Percentiles rank a stretch among this genome's conserved stretches.
Conservation (phyloP, 441 rosid species). For the Pelargonium cotyledonis region DNA sequence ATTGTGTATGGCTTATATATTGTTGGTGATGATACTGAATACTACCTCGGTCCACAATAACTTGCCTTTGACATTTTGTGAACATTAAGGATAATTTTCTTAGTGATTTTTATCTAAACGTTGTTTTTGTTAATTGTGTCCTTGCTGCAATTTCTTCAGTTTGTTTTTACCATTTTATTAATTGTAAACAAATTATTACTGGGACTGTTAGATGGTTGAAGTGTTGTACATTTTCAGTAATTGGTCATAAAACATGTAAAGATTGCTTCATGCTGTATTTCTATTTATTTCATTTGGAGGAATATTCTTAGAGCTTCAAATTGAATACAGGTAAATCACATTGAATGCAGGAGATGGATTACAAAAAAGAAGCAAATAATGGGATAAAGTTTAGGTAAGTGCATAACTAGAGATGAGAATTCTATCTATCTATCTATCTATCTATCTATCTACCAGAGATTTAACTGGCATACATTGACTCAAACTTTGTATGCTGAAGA, state of each 20-base stretch:
- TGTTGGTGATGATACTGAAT: too few species aligned
- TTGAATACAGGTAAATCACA: slow-evolving; percentile 98
- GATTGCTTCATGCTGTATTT: slow-evolving; percentile 8
- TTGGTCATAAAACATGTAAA: neutral
- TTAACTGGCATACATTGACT: neutral
- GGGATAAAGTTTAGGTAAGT: slow-evolving; percentile 83
- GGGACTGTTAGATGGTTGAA: neutral
- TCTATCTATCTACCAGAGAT: neutral
- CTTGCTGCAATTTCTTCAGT: too few species aligned
- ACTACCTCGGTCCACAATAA: too few species aligned
- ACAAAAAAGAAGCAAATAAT: slow-evolving; percentile 77
- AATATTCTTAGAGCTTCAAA: slow-evolving; percentile 83
- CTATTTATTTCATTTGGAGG: slow-evolving; percentile 30
- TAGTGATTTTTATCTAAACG: too few species aligned
- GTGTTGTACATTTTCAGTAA: neutral
- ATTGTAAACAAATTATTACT: neutral
- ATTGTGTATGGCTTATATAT: too few species aligned
- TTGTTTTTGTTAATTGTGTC: too few species aligned
- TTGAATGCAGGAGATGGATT: slow-evolving; percentile 99
- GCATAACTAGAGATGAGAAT: neutral
- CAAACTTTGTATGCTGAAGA: neutral
- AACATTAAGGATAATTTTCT: too few species aligned
- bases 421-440: too few species aligned
- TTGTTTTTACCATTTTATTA: neutral
- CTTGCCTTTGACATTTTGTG: too few species aligned